A percentile compares a stretch with the other conserved stretches of the same genome.
Evolutionary conservation across 495 filamentous ascomycete species (phyloP).

Genomic region (Aspergillus bertholletiae): DNA sequence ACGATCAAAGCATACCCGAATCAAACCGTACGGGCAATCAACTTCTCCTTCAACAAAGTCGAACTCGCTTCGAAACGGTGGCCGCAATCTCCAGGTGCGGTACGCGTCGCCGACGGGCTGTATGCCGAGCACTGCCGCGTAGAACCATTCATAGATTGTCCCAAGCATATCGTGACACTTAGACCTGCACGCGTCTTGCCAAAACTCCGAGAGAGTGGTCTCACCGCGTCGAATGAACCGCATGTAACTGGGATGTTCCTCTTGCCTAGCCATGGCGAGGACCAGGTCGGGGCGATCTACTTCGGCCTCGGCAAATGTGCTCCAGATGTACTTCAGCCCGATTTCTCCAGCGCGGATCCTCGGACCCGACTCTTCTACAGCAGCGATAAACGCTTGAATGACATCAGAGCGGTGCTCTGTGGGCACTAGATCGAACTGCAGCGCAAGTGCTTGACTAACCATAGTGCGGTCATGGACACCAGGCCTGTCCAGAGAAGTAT

Average conservation of each 20-base stretch:
- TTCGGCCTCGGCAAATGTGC: constrained; percentile 22
- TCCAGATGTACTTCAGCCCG: constrained; percentile 24
- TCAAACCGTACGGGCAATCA: constrained; percentile 25
- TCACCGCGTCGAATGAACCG: constrained; percentile 27
- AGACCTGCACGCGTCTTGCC: constrained; percentile 26
- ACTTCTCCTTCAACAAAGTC: constrained; percentile 20
- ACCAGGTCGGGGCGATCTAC: constrained; percentile 24
- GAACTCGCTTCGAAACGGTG: constrained; percentile 22
- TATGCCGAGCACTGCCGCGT: constrained; percentile 22
- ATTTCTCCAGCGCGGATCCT: constrained; percentile 26
- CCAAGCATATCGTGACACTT: constrained; percentile 33
- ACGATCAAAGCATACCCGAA: constrained; percentile 18
- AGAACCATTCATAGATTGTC: constrained; percentile 31
- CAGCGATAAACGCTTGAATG: constrained; percentile 23
- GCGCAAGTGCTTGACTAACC: constrained; percentile 23
- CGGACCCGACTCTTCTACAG: constrained; percentile 12
- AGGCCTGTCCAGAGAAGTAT: constrained; percentile 24
- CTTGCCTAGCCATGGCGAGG: constrained; percentile 25
- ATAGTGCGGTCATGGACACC: constrained; percentile 17
- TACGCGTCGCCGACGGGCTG: constrained; percentile 21
- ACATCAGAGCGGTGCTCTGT: constrained; percentile 16
- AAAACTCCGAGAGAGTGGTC: constrained; percentile 27
- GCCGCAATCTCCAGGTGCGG: constrained; percentile 16
- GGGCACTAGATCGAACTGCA: constrained; percentile 23
- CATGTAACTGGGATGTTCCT: constrained; percentile 31